phyloP scores from a whole-genome alignment of 192 early-diverging fungal species.

The Backusella tarrabulga region DNA sequence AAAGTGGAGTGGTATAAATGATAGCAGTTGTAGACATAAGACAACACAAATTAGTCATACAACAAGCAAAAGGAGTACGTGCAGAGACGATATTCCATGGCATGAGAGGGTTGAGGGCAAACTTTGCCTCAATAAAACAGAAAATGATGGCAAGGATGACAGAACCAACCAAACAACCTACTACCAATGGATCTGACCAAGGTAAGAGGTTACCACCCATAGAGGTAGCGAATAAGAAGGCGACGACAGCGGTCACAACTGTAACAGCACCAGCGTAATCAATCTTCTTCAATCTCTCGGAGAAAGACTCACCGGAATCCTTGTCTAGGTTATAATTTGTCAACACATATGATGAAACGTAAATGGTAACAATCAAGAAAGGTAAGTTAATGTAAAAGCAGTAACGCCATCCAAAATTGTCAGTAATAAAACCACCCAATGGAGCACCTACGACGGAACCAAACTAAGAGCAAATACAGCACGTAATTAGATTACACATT shows the following conservation, averaged over 20 bases:
- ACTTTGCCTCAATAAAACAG: conserved; percentile 53
- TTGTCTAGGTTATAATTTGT: conserved; percentile 39
- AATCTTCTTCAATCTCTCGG: conserved; percentile 45
- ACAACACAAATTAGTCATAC: conserved; percentile 47
- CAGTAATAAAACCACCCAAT: conserved; percentile 66
- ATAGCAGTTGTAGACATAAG: conserved; percentile 34
- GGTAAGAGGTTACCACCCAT: conserved; percentile 54
- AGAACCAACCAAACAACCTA: conserved; percentile 43
- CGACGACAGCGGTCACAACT: conserved; percentile 37
- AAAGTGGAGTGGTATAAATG: conserved; percentile 38
- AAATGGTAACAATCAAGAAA: conserved; percentile 50
- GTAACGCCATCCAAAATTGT: conserved; percentile 55
- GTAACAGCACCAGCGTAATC: conserved; percentile 50
- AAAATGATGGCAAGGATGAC: conserved; percentile 35
- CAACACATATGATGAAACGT: conserved; percentile 42
- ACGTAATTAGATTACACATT: not conserved
- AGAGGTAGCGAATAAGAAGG: conserved; percentile 49
- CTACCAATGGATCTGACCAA: conserved; percentile 50
- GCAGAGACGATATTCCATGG: conserved; percentile 55
- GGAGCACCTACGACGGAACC: conserved; percentile 68
- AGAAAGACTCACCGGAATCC: conserved; percentile 30
- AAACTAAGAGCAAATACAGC: not conserved
- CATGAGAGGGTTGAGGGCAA: conserved; percentile 64
- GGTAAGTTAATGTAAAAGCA: conserved; percentile 85
- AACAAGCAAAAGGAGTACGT: conserved; percentile 39